phyloP scores from a whole-genome alignment of 2,329 filamentous ascomycete genomes.

The Fonsecaea pugnacius region DNA sequence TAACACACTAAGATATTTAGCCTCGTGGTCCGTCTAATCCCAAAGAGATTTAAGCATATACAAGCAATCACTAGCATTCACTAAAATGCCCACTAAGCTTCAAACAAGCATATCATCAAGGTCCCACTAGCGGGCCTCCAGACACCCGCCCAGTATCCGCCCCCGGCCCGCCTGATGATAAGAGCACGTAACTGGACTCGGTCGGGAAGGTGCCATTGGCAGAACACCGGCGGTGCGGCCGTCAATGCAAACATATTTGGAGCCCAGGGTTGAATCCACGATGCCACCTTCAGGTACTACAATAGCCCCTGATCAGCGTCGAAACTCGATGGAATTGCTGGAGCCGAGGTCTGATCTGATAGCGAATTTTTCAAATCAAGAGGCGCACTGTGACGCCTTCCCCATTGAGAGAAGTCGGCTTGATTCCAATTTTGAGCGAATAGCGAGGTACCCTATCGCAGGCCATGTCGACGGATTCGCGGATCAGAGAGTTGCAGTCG shows the following conservation, averaged over 20 bases:
- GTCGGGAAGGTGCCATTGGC: conserved; percentile 4
- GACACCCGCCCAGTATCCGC: not conserved
- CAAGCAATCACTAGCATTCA: not conserved
- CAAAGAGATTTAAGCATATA: not conserved
- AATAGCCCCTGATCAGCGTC: not conserved
- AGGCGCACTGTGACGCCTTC: not conserved
- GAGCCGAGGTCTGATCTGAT: not conserved
- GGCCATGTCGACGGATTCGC: not conserved
- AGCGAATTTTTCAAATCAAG: not conserved
- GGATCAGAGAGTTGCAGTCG: not conserved
- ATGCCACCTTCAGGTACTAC: conserved; percentile 1
- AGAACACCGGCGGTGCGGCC: not conserved
- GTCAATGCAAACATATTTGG: too few relatives aligned
- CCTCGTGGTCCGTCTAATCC: not conserved
- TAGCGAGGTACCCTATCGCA: not conserved
- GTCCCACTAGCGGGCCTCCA: not conserved
- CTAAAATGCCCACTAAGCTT: not conserved
- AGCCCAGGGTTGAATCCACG: not conserved
- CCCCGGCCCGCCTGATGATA: not conserved
- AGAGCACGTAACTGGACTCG: not conserved
- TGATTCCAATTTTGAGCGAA: not conserved
- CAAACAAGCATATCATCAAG: not conserved
- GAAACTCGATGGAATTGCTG: not conserved
- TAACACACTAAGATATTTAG: not conserved
- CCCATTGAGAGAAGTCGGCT: not conserved